Conservation (phyloP, 768 basidiomycete species). For the Pulveroboletus sp. region DNA sequence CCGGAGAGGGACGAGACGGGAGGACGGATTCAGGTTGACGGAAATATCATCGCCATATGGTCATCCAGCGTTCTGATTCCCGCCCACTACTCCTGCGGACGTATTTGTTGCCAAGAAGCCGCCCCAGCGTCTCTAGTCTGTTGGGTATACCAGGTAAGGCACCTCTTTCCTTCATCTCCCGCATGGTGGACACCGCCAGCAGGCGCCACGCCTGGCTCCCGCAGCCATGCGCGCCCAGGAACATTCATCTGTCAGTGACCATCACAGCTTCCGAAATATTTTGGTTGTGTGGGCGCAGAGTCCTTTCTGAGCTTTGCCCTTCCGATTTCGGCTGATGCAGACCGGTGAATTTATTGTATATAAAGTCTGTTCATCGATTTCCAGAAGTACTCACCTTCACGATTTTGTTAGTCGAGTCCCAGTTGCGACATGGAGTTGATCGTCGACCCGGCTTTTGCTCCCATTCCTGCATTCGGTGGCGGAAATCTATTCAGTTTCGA, state of each 20-base stretch:
- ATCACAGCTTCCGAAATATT: neutral
- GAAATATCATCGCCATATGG: too few species aligned
- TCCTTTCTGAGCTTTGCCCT: neutral
- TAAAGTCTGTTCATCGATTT: neutral
- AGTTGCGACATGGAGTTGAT: neutral
- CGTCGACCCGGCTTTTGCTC: neutral
- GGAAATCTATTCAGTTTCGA: too few species aligned
- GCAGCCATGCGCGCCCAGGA: neutral
- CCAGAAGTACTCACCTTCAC: neutral
- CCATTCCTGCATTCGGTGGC: neutral
- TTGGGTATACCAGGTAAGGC: neutral
- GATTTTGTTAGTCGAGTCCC: neutral
- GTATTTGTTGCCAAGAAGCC: too few species aligned
- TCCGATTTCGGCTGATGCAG: neutral
- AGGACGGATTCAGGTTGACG: too few species aligned
- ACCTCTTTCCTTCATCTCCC: neutral
- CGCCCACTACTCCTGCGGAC: neutral
- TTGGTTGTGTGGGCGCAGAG: neutral
- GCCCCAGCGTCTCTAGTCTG: too few species aligned
- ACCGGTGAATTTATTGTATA: neutral
- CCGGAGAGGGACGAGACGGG: too few species aligned
- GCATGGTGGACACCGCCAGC: neutral
- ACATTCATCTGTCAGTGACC: too few species aligned
- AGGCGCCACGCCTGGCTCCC: neutral
- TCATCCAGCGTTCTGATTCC: too few species aligned